phyloP scores from a whole-genome alignment of 106 monocot genomes.

The Agapanthus africanus region DNA sequence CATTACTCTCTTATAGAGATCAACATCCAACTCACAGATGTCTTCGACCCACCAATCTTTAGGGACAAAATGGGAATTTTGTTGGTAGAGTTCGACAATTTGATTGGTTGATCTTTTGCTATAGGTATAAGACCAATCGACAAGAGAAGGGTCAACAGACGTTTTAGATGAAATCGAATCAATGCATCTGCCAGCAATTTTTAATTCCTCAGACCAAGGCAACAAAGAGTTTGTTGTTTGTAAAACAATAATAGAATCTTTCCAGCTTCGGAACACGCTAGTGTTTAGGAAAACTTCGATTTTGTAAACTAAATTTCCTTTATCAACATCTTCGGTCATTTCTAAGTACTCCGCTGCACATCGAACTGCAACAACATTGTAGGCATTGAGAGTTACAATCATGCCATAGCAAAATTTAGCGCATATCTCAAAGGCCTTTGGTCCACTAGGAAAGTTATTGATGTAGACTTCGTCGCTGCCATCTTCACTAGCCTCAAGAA shows the following conservation, averaged over 20 bases:
- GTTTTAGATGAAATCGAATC: slow-evolving; percentile 79
- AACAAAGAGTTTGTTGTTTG: slow-evolving; percentile 57
- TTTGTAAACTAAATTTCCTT: slow-evolving; percentile 83
- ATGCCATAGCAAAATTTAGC: slow-evolving; percentile 94
- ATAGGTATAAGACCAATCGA: slow-evolving; percentile 73
- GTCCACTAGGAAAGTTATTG: slow-evolving; percentile 65
- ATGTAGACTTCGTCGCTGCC: slow-evolving; percentile 41
- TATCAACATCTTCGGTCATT: slow-evolving; percentile 80
- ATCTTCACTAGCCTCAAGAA: slow-evolving; percentile 41
- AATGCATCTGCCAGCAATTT: slow-evolving; percentile 64
- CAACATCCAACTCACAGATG: slow-evolving; percentile 64
- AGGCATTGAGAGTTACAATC: slow-evolving; percentile 62
- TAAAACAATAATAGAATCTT: slow-evolving; percentile 81
- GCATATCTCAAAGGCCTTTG: slow-evolving; percentile 70
- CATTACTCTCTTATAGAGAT: slow-evolving; percentile 73
- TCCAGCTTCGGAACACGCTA: slow-evolving; percentile 74
- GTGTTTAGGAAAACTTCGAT: slow-evolving; percentile 77
- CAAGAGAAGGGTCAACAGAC: slow-evolving; percentile 55
- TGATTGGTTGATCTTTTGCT: slow-evolving; percentile 36
- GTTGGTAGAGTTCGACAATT: slow-evolving; percentile 29
- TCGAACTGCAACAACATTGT: slow-evolving; percentile 74
- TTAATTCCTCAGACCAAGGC: slow-evolving; percentile 62
- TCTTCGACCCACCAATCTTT: slow-evolving; percentile 95
- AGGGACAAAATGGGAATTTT: slow-evolving; percentile 29
- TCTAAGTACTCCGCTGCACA: slow-evolving; percentile 80